Conservation (phyloP, 2,329 filamentous ascomycete genomes). For the Aspergillus fijiensis region DNA sequence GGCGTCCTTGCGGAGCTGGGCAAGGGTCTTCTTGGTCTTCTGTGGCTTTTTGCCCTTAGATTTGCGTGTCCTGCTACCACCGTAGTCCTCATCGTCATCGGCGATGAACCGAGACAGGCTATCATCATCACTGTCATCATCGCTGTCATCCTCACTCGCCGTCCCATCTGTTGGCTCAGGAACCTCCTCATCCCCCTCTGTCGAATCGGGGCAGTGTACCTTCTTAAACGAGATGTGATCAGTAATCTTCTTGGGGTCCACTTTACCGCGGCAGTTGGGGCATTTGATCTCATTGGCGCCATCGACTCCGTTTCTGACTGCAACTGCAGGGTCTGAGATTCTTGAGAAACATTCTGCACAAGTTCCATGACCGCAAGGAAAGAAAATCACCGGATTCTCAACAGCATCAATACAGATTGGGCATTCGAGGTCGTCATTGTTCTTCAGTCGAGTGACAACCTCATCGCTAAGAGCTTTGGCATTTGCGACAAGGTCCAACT, state of each 20-base stretch:
- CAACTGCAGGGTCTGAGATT: conserved; percentile 62
- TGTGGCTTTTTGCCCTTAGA: conserved; percentile 43
- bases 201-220: conserved; percentile 62
- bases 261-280: conserved; percentile 69
- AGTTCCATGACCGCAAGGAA: conserved; percentile 79
- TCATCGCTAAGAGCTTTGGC: conserved; percentile 60
- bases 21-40: conserved; percentile 47
- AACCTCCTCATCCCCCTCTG: conserved; percentile 23
- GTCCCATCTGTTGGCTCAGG: conserved; percentile 22
- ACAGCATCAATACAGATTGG: conserved; percentile 78
- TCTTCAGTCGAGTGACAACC: conserved; percentile 67
- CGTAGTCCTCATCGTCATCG: conserved; percentile 36
- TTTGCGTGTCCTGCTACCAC: conserved; percentile 16
- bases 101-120: conserved; percentile 16
- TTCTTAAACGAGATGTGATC: conserved; percentile 72
- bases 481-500: conserved; percentile 59
- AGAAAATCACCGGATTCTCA: conserved; percentile 71
- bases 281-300: conserved; percentile 59
- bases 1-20: conserved; percentile 46
- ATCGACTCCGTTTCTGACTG: conserved; percentile 62
- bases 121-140: conserved; percentile 29
- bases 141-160: conserved; percentile 23
- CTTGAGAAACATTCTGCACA: conserved; percentile 75
- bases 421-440: conserved; percentile 67
- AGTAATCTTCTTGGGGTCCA: conserved; percentile 69